Base-by-base conservation (phyloP, 1,284 basidiomycete genomes). In the Ganoderma boninense region DNA sequence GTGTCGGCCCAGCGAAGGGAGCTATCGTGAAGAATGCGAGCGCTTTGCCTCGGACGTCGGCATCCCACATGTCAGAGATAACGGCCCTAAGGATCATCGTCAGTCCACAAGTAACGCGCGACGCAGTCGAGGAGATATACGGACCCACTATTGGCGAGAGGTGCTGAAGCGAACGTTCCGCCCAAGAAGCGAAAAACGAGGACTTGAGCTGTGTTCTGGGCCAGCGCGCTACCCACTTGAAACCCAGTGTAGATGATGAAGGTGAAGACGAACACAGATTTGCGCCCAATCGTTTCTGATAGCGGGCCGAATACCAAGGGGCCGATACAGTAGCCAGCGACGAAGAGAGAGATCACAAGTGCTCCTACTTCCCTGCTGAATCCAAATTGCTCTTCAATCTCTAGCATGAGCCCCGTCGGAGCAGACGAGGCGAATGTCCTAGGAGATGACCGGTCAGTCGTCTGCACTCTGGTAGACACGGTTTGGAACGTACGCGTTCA, bases 1-100 rank as follows among this genome's bases (percentile, higher is more conserved):
- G 57, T 2, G 83, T 83, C 4, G 88, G 88, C 16, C 91, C 92
- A 5, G 91, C 90, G 74, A 95, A 95, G 1, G 94, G 94, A 5
- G 92, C 90, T 6, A 76, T 68, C 7, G 76, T 74, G 62, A 79
- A 79, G 23, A 79, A 56, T 0, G 76, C 70, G 67, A 79, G 72
- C 8, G 76, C 78, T 67, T 77, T 78, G 43, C 78, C 78, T 46
- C 78, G 75, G 13, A 72, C 76, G 62, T 71, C 73, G 1, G 72
- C 68, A 49, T 78, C 78, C 78, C 78, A 79, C 11, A 79, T 68
- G 56, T 79, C 78, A 13, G 75, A 66, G 38, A 79, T 73, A 11
- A 79, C 54, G 18, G 70, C 78, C 44, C 78, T 79, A n/a, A 54
- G 23, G n/a, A 5, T 35, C 0, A 46, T 44, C 32, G 42, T 52